These are phyloP conservation scores for Nannochloris sp. DNA, from an alignment of 139 green algal species.

Conservation along the genomic window DNA sequence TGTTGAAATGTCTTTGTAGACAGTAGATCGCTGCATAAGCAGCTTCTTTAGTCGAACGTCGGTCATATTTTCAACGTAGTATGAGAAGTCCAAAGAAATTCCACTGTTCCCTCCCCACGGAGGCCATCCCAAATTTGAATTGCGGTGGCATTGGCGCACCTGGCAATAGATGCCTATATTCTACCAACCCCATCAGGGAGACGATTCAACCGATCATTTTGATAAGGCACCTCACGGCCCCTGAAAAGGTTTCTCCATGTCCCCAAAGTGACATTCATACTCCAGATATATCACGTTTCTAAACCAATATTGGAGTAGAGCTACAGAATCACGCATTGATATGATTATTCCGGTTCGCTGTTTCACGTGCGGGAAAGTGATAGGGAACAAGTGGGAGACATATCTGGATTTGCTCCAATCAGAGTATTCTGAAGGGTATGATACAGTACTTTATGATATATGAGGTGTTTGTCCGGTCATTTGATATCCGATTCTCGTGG, in stretches of 20 bases:
- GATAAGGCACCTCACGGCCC: too few relatives aligned
- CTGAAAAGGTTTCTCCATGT: too few relatives aligned
- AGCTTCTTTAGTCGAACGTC: slow-evolving; percentile 10
- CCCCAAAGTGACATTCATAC: neutral
- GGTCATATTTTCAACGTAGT: slow-evolving; percentile 5
- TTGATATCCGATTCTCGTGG: neutral
- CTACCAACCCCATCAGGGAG: too few relatives aligned
- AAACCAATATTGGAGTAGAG: neutral
- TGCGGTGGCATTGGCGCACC: too few relatives aligned
- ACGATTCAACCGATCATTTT: too few relatives aligned
- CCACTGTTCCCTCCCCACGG: too few relatives aligned
- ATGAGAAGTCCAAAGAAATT: neutral
- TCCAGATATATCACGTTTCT: neutral
- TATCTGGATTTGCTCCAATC: slow-evolving; percentile 94
- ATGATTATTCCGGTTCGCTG: slow-evolving; percentile 99
- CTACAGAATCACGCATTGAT: neutral
- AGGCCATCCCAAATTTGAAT: too few relatives aligned
- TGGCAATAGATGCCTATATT: too few relatives aligned
- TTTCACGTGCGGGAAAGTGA: slow-evolving; percentile 99
- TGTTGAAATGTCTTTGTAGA: slow-evolving; percentile 17
- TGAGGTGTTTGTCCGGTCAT: neutral
- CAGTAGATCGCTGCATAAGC: slow-evolving; percentile 9
- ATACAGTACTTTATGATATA: neutral
- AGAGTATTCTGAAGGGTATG: slow-evolving; percentile 63
- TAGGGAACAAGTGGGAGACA: slow-evolving; percentile 99